Conservation (phyloP, 2,329 filamentous ascomycete species). For the Hypoxylon sp. region DNA sequence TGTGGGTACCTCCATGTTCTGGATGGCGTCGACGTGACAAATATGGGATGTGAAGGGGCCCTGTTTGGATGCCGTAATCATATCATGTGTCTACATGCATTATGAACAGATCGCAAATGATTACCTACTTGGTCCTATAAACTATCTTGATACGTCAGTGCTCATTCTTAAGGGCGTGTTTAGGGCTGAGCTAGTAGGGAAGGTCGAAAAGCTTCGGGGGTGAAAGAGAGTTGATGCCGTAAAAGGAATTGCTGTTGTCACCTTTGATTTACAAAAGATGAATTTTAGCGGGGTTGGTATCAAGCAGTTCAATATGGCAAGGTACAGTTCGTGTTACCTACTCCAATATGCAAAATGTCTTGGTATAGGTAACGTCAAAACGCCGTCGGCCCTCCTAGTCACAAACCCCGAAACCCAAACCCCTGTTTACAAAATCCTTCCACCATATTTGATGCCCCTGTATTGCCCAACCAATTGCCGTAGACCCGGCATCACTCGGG, state of each 20-base stretch:
- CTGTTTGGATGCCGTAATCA: conserved; percentile 15
- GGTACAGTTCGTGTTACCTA: conserved; percentile 9
- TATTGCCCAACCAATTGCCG: conserved; percentile 29
- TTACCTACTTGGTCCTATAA: conserved; percentile 33
- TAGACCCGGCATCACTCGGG: conserved; percentile 37
- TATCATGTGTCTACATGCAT: conserved; percentile 40
- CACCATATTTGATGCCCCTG: background rate
- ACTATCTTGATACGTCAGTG: conserved; percentile 25
- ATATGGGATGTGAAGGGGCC: conserved; percentile 19
- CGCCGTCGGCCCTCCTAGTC: conserved; percentile 13
- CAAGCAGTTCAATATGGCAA: background rate
- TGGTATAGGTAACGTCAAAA: background rate
- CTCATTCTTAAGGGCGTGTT: conserved; percentile 14
- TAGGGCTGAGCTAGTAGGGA: conserved; percentile 23
- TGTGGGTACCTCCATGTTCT: conserved; percentile 3
- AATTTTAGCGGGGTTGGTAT: conserved; percentile 13
- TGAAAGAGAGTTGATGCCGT: conserved; percentile 11
- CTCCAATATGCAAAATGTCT: conserved; percentile 1
- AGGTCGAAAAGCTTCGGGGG: conserved; percentile 27
- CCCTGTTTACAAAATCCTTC: conserved; percentile 16
- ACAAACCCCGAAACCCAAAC: conserved; percentile 37
- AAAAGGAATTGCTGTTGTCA: conserved; percentile 28
- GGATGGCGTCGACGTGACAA: conserved; percentile 25
- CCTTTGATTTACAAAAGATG: background rate
- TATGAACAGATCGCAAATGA: conserved; percentile 40